These are phyloP conservation scores for Porodaedalea pini DNA, from an alignment of 1,284 basidiomycete species.

Conservation along the genomic window DNA sequence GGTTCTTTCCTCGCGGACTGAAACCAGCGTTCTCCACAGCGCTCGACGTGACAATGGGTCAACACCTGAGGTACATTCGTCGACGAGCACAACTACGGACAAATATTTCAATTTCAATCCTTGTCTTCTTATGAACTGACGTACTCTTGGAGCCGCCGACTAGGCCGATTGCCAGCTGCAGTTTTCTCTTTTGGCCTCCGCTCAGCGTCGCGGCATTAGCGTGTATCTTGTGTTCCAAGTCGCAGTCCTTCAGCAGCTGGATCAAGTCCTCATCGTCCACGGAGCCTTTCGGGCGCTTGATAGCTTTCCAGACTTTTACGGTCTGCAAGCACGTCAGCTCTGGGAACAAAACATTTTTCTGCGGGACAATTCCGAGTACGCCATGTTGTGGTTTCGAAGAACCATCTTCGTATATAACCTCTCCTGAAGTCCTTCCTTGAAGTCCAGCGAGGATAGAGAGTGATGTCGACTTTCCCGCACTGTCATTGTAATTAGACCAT, in stretches of 20 bases:
- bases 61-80: slow-evolving; percentile 77
- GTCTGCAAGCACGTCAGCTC: slow-evolving; percentile 75
- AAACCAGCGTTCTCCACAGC: slow-evolving; percentile 70
- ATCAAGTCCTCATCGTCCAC: slow-evolving; percentile 51
- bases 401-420: slow-evolving; percentile 60
- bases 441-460: slow-evolving; percentile 66
- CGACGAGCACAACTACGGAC: slow-evolving; percentile 65
- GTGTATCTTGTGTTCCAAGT: slow-evolving; percentile 64
- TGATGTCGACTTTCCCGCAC: slow-evolving; percentile 77
- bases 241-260: slow-evolving; percentile 65
- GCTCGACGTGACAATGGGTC: slow-evolving; percentile 76
- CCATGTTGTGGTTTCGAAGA: slow-evolving; percentile 51
- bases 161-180: slow-evolving; percentile 75
- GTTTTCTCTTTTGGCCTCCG: slow-evolving; percentile 79
- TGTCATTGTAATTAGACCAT: slow-evolving; percentile 32
- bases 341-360: slow-evolving; percentile 80
- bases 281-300: slow-evolving; percentile 60
- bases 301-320: slow-evolving; percentile 65
- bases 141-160: slow-evolving; percentile 68
- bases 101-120: neutral
- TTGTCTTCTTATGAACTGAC: neutral
- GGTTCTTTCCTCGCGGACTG: slow-evolving; percentile 60
- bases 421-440: slow-evolving; percentile 53
- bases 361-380: slow-evolving; percentile 72
- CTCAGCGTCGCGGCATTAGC: slow-evolving; percentile 63